Conservation (phyloP, 1,139 yeast species). For the Geotrichum aggregatum region DNA sequence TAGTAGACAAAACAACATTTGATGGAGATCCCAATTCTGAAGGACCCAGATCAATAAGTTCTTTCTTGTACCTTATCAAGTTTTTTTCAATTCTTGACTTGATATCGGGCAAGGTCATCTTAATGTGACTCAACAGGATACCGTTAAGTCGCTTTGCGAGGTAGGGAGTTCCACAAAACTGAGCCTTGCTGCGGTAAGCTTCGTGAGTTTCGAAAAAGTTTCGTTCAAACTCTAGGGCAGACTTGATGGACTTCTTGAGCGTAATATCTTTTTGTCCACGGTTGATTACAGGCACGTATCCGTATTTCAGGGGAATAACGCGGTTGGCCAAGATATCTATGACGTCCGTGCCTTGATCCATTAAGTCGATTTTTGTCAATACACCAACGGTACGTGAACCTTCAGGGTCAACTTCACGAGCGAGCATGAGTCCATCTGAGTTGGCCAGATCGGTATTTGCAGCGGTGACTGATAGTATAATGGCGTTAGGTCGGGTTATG, state of each 20-base stretch:
- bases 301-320: conserved; percentile 90
- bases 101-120: conserved; percentile 92
- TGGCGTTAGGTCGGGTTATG: conserved; percentile 93
- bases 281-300: conserved; percentile 95
- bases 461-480: conserved; percentile 90
- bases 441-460: conserved; percentile 97
- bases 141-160: conserved; percentile 88
- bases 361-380: conserved; percentile 89
- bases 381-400: conserved; percentile 96
- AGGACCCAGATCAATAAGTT: conserved; percentile 68
- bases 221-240: conserved; percentile 80
- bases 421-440: conserved; percentile 92
- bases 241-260: conserved; percentile 76
- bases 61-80: conserved; percentile 80
- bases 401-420: conserved; percentile 97
- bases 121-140: conserved; percentile 86
- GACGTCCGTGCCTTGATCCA: conserved; percentile 99
- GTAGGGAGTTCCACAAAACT: conserved; percentile 95
- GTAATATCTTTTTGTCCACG: conserved; percentile 98
- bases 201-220: conserved; percentile 81
- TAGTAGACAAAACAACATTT: conserved; percentile 82
- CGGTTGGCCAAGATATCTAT: conserved; percentile 94
- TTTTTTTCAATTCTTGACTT: conserved; percentile 87
- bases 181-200: conserved; percentile 93
- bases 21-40: conserved; percentile 81